These are phyloP conservation scores for Phytophthora constricta DNA, from an alignment of 352 stramenopile genomes.

Conservation along the genomic window DNA sequence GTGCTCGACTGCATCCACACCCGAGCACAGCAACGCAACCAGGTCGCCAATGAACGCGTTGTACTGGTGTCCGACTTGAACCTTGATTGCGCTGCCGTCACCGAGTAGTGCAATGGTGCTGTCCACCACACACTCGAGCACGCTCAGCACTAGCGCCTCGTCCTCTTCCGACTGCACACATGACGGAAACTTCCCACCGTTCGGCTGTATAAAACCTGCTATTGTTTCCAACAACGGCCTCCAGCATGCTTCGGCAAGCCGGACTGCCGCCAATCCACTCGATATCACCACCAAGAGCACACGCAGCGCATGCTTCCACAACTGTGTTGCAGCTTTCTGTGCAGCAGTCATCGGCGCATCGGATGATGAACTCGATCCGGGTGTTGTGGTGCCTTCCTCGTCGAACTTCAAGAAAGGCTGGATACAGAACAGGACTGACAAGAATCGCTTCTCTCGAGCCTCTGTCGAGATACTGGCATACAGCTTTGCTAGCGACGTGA, in stretches of 20 bases:
- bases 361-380: slow-evolving; percentile 17
- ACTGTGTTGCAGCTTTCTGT: slow-evolving; percentile 70
- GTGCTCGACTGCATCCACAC: slow-evolving; percentile 57
- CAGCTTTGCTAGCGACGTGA: slow-evolving; percentile 78
- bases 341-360: slow-evolving; percentile 55
- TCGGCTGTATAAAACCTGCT: slow-evolving; percentile 61
- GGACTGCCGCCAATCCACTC: slow-evolving; percentile 64
- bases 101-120: slow-evolving; percentile 64
- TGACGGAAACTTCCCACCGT: slow-evolving; percentile 54
- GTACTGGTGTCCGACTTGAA: slow-evolving; percentile 36
- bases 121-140: slow-evolving; percentile 81
- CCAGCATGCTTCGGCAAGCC: slow-evolving; percentile 57
- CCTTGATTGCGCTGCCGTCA: slow-evolving; percentile 39
- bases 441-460: slow-evolving; percentile 62
- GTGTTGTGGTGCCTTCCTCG: slow-evolving; percentile 8
- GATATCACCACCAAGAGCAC: slow-evolving; percentile 79
- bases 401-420: slow-evolving; percentile 70
- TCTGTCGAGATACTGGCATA: slow-evolving; percentile 68
- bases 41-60: slow-evolving; percentile 62
- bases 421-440: slow-evolving; percentile 69
- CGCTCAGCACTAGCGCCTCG: slow-evolving; percentile 73
- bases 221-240: slow-evolving; percentile 70
- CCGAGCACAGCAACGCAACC: slow-evolving; percentile 64
- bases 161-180: slow-evolving; percentile 80
- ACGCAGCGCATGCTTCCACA: slow-evolving; percentile 82